Conservation (phyloP, 305 asterid species). For the Petunia hybrid region DNA sequence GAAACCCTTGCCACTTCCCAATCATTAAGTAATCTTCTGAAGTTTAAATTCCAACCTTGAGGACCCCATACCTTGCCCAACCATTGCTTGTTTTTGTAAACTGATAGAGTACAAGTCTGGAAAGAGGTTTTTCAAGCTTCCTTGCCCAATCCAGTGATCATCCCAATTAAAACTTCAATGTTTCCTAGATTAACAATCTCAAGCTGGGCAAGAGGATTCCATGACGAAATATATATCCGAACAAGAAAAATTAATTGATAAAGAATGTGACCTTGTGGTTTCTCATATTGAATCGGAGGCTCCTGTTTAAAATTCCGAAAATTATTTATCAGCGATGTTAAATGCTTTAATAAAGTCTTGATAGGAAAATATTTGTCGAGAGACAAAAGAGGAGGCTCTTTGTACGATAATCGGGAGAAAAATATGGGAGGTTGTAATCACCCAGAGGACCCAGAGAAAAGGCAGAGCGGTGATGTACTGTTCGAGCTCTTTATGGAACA, state of each 20-base stretch:
- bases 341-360: conserved; percentile 2
- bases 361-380: conserved; percentile 1
- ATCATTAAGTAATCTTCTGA: too few relatives aligned
- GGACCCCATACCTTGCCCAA: too few relatives aligned
- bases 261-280: not conserved
- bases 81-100: too few relatives aligned
- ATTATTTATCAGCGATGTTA: conserved; percentile 2
- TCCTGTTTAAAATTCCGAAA: conserved; percentile 11
- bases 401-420: not conserved
- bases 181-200: not conserved
- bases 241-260: conserved; percentile 4
- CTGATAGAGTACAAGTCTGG: too few relatives aligned
- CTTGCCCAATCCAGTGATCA: too few relatives aligned
- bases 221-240: not conserved
- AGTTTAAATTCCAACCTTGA: too few relatives aligned
- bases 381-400: conserved; percentile 16
- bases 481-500: not conserved
- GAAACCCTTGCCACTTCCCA: too few relatives aligned
- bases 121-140: too few relatives aligned
- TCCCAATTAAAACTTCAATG: conserved; percentile 14
- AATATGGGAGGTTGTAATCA: not conserved
- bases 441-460: not conserved
- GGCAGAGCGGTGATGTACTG: not conserved
- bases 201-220: not conserved
- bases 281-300: not conserved